phyloP scores from a whole-genome alignment of 148 eudicot genomes.

The Rhododendron williamsianum region DNA sequence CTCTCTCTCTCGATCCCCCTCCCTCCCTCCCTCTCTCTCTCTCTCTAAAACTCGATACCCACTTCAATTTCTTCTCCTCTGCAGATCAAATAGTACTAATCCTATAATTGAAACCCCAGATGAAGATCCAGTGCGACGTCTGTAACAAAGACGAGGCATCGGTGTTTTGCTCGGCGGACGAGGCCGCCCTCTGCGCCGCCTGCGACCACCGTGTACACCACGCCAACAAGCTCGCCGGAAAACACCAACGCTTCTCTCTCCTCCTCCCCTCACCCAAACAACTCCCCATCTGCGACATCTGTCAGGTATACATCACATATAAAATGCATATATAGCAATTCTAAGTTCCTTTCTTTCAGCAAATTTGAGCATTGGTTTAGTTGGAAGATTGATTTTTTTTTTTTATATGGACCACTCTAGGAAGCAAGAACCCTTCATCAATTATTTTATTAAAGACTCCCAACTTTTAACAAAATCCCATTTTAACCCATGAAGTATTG shows the following conservation, averaged over 20 bases:
- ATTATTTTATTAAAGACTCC: not conserved
- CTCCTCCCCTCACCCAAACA: not conserved
- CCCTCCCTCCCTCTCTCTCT: not conserved
- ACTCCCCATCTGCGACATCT: not conserved
- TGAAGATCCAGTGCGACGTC: slow-evolving; percentile 56
- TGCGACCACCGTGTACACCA: slow-evolving; percentile 39
- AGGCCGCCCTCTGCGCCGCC: slow-evolving; percentile 44
- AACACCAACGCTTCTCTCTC: slow-evolving; percentile 3
- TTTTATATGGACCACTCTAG: too few species aligned
- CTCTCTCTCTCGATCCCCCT: not conserved
- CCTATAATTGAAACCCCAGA: not conserved
- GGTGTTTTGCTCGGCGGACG: slow-evolving; percentile 48
- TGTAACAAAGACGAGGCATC: slow-evolving; percentile 36
- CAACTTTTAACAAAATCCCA: not conserved
- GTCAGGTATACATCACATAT: not conserved
- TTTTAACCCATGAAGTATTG: not conserved
- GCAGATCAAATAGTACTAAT: not conserved
- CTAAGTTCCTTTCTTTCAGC: not conserved
- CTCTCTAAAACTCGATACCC: not conserved
- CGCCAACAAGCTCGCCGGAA: slow-evolving; percentile 3
- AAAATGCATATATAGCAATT: not conserved
- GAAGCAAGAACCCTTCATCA: not conserved
- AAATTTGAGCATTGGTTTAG: not conserved
- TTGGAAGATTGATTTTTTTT: not conserved
- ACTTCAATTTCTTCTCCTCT: not conserved